Percentiles rank a stretch among this genome's conserved stretches.
Conservation (phyloP, 2,329 filamentous ascomycete genomes). For the Colletotrichum acutatum region DNA sequence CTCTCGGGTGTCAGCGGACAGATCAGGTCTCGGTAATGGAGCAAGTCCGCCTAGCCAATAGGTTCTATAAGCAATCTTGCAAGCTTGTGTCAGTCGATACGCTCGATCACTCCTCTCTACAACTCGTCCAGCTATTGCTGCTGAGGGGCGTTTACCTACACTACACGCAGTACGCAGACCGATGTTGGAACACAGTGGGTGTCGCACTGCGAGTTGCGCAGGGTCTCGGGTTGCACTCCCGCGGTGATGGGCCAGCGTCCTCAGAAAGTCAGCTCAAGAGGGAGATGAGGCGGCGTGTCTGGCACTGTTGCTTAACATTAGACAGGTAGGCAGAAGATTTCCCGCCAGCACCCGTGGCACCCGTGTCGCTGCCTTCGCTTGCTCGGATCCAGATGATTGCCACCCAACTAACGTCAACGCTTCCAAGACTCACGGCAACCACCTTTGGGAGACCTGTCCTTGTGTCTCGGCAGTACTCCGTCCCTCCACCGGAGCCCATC, state of each 20-base stretch:
- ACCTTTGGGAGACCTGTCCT: constrained; percentile 43
- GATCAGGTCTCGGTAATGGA: constrained; percentile 11
- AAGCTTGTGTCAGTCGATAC: constrained; percentile 41
- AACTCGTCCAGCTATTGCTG: constrained; percentile 43
- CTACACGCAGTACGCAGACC: constrained; percentile 41
- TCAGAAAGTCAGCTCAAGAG: constrained; percentile 38
- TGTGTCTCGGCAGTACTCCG: constrained; percentile 32
- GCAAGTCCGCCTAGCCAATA: constrained; percentile 33
- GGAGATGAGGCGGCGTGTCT: constrained; percentile 45
- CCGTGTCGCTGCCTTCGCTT: neutral
- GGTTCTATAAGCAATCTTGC: constrained; percentile 43
- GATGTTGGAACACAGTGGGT: constrained; percentile 45
- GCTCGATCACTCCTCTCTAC: constrained; percentile 40
- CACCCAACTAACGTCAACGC: neutral
- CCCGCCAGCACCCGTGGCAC: neutral
- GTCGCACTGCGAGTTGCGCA: constrained; percentile 44
- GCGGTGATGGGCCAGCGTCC: constrained; percentile 17
- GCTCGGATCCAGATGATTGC: neutral
- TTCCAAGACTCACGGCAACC: constrained; percentile 38
- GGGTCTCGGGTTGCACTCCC: constrained; percentile 41
- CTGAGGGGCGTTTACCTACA: constrained; percentile 44
- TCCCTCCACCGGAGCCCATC: constrained; percentile 39
- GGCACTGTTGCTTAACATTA: constrained; percentile 43
- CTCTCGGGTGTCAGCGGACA: constrained; percentile 42
- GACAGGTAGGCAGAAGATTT: constrained; percentile 38